These are phyloP conservation scores for Cystofilobasidium bisporidii DNA, from an alignment of 768 basidiomycete species.

Conservation along the genomic window DNA sequence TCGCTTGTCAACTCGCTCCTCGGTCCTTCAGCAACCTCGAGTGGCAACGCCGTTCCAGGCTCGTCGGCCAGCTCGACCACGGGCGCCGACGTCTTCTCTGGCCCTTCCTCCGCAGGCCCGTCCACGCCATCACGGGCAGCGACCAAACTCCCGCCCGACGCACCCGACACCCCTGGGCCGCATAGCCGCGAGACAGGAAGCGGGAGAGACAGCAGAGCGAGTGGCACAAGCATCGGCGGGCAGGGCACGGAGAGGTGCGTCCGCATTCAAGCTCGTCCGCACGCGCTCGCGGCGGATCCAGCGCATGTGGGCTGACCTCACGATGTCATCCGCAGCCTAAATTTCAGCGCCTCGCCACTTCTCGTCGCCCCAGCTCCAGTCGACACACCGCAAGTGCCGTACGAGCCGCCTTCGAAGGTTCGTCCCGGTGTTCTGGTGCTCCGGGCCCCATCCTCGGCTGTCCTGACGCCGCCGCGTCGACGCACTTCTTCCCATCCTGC, in stretches of 20 bases:
- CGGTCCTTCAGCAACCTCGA: slow-evolving; percentile 34
- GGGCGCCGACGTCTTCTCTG: background rate
- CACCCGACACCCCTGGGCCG: background rate
- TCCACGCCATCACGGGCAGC: background rate
- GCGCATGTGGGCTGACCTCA: too few relatives aligned
- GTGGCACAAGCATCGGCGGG: background rate
- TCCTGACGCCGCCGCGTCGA: background rate
- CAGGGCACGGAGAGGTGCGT: background rate
- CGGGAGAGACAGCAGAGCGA: background rate
- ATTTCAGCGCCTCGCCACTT: slow-evolving; percentile 4
- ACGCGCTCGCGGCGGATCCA: background rate
- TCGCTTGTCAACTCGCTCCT: slow-evolving; percentile 58
- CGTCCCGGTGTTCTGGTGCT: slow-evolving; percentile 21
- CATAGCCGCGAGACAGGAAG: background rate
- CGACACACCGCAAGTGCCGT: slow-evolving; percentile 79
- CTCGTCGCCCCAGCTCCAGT: slow-evolving; percentile 58
- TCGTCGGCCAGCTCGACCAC: background rate
- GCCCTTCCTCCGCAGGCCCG: background rate
- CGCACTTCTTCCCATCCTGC: background rate
- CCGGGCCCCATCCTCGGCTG: background rate
- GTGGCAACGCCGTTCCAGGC: background rate
- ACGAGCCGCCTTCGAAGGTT: slow-evolving; percentile 80
- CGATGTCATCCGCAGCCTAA: background rate
- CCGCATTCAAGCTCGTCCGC: background rate
- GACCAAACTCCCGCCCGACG: background rate